A percentile compares a stretch with the other conserved stretches of the same genome.
phyloP scores from a whole-genome alignment of 2,329 filamentous ascomycete species.

The Mycogone perniciosa region DNA sequence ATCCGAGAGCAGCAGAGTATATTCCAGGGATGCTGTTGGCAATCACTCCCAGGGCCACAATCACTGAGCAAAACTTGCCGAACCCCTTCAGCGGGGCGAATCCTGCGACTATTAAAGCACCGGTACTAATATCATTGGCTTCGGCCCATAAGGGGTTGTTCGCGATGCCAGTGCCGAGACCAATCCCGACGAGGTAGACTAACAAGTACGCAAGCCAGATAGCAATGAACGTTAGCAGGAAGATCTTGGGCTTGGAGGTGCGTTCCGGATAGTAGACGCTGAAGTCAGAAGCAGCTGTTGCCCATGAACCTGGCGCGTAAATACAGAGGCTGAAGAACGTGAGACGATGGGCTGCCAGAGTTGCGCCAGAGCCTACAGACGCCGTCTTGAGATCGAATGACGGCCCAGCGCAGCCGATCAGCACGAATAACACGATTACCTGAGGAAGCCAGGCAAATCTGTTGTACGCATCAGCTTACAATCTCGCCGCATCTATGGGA shows the following conservation, averaged over 20 bases:
- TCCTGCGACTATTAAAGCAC: conserved; percentile 52
- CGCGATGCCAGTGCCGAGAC: conserved; percentile 46
- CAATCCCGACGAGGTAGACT: conserved; percentile 56
- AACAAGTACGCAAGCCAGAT: conserved; percentile 57
- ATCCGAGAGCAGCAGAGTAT: conserved; percentile 53
- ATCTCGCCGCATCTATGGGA: too few species aligned
- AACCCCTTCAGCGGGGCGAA: conserved; percentile 48
- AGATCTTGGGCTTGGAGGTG: conserved; percentile 56
- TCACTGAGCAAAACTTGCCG: conserved; percentile 49
- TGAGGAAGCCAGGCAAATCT: conserved; percentile 51
- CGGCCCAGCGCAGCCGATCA: conserved; percentile 59
- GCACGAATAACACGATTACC: conserved; percentile 66
- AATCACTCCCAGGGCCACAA: conserved; percentile 48
- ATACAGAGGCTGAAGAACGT: conserved; percentile 66
- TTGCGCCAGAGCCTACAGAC: conserved; percentile 56
- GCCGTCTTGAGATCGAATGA: conserved; percentile 58
- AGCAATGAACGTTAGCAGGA: conserved; percentile 62
- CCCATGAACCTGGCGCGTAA: conserved; percentile 51
- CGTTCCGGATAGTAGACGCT: conserved; percentile 68
- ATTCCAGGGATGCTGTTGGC: conserved; percentile 51
- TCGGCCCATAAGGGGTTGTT: conserved; percentile 43
- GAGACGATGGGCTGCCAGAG: conserved; percentile 50
- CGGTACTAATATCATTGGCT: conserved; percentile 46
- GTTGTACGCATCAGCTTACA: conserved; percentile 1
- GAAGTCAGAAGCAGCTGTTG: conserved; percentile 69